Base-by-base conservation (phyloP, 495 filamentous ascomycete genomes). In the Haplographium delicatum region DNA sequence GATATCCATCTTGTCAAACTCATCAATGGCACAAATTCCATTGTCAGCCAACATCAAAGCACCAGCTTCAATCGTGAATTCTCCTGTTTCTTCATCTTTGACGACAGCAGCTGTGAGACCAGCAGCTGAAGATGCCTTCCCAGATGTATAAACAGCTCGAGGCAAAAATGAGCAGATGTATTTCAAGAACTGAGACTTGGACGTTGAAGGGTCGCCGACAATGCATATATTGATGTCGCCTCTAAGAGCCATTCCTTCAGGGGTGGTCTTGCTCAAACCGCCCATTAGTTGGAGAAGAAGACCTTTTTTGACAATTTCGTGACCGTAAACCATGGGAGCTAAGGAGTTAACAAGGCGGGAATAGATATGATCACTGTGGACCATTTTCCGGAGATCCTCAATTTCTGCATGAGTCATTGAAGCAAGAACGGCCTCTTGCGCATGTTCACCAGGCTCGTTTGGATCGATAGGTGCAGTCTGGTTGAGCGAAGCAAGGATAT, bases 1-100 rank as follows among this genome's bases (percentile, higher is more conserved):
- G 44, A 99, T 88, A 62, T 99, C 93, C 93, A 99, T 99, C 71
- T 97, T 99, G 75, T 99, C 93, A 64, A 99, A 99, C 60, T 99
- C 93, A 65, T 99, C 93, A 63, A 99, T 99, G 53, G 88, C 89
- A 68, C 93, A 99, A 64, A 97, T 91, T 55, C 94, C 93, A 62
- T 87, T 95, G 71, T 93, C 91, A 23, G 94, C 93, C 24, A 99
- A 76, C 93, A 99, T 99, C 44, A 99, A 79, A 27, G 93, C 93
- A 72, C 93, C 93, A 5, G 93, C 93, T 71, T 99, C 93, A 55
- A 99, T 99, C 25, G 93, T 99, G 68, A 95, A 96, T 58, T 99
- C 93, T 43, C 94, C 94, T 10, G 94, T 97, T 65, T 98, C 93
- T 53, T 96, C 89, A 63, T 98, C 93, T 61, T 96, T 97, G 40